These are phyloP conservation scores for Claviceps fusiformis DNA, from an alignment of 2,329 filamentous ascomycete species.

Conservation along the genomic window DNA sequence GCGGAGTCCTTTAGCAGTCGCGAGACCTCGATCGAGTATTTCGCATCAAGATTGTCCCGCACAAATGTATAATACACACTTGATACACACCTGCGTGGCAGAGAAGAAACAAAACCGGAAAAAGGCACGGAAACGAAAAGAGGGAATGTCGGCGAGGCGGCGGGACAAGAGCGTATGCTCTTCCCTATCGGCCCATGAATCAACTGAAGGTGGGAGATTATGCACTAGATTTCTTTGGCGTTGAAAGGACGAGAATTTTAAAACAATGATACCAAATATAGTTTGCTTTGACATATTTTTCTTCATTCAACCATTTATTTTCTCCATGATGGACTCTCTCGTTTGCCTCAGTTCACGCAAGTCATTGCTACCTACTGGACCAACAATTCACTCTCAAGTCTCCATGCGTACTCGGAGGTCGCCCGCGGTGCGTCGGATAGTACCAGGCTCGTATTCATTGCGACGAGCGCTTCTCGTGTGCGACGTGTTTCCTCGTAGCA, in stretches of 20 bases:
- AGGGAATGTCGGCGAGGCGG: too few relatives aligned
- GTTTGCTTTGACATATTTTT: background rate
- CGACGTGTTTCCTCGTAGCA: background rate
- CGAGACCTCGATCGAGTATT: conserved; percentile 10
- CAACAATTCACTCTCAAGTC: too few relatives aligned
- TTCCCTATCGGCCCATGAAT: background rate
- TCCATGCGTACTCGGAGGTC: too few relatives aligned
- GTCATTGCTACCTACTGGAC: background rate
- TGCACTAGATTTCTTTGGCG: background rate
- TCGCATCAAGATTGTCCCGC: background rate
- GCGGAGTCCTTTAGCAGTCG: conserved; percentile 20
- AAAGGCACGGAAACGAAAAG: background rate
- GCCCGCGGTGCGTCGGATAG: background rate
- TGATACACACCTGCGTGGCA: background rate
- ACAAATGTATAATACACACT: background rate
- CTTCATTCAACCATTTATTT: background rate
- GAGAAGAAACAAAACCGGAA: background rate
- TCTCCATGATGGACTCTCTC: background rate
- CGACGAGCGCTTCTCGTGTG: background rate
- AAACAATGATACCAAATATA: background rate
- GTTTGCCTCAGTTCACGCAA: background rate
- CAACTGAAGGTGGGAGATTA: background rate
- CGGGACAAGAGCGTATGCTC: too few relatives aligned
- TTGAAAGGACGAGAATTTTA: background rate
- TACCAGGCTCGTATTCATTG: background rate